Conservation (phyloP, 495 filamentous ascomycete species). For the Cercophora scortea region DNA sequence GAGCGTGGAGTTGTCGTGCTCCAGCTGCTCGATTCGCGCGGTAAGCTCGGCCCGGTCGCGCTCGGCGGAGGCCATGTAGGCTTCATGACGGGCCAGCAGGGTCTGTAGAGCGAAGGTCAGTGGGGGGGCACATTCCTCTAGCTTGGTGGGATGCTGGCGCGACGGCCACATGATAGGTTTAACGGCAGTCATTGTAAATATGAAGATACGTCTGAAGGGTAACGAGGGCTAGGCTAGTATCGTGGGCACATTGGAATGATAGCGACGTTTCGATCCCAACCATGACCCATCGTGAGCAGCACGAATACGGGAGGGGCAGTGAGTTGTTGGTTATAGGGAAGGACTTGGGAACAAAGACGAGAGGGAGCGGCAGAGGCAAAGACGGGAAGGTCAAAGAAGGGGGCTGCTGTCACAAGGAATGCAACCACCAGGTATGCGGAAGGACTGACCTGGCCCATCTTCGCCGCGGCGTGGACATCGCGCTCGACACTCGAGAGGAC, state of each 20-base stretch:
- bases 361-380: not conserved
- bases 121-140: slow-evolving; percentile 10
- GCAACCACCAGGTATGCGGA: slow-evolving; percentile 7
- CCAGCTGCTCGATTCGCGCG: slow-evolving; percentile 63
- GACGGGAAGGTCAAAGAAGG: not conserved
- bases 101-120: slow-evolving; percentile 64
- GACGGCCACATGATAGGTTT: not conserved
- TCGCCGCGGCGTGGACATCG: slow-evolving; percentile 76
- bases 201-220: not conserved
- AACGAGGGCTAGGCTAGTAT: slow-evolving; percentile 1
- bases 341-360: slow-evolving; percentile 2
- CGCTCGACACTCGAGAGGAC: slow-evolving; percentile 75
- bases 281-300: too few species aligned
- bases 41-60: slow-evolving; percentile 65
- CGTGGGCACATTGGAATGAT: too few species aligned
- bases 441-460: slow-evolving; percentile 73
- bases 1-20: slow-evolving; percentile 66
- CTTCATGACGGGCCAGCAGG: slow-evolving; percentile 82
- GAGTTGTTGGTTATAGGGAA: too few species aligned
- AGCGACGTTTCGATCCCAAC: too few species aligned
- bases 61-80: slow-evolving; percentile 85
- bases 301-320: too few species aligned
- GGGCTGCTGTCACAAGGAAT: too few species aligned
- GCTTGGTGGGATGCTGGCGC: slow-evolving; percentile 2
- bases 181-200: slow-evolving; percentile 7